Evolutionary conservation across 2,329 filamentous ascomycete species (phyloP).

Genomic region (Ophiostoma novo-ulmi): DNA sequence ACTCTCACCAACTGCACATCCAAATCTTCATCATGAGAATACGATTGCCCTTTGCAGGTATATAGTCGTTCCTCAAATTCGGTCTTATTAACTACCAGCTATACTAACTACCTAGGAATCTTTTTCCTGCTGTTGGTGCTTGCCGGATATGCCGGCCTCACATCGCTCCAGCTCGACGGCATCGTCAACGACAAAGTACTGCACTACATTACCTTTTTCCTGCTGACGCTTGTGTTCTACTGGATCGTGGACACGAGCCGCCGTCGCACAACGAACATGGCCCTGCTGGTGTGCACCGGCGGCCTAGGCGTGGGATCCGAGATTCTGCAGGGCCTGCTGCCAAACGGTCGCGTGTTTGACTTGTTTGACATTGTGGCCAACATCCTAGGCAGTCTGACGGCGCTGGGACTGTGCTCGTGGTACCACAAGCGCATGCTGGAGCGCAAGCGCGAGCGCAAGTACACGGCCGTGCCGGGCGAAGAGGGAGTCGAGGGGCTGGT

Average conservation of each 20-base stretch:
- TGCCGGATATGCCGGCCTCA: constrained; percentile 75
- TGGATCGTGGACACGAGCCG: constrained; percentile 93
- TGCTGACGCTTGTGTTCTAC: constrained; percentile 84
- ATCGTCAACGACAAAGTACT: constrained; percentile 83
- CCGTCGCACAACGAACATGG: constrained; percentile 77
- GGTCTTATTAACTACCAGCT: neutral
- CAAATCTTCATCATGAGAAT: constrained; percentile 61
- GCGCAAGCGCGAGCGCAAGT: constrained; percentile 69
- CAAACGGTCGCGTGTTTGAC: constrained; percentile 67
- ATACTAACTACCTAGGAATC: constrained; percentile 46
- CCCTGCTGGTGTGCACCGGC: constrained; percentile 72
- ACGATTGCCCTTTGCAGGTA: constrained; percentile 81
- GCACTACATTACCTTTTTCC: constrained; percentile 83
- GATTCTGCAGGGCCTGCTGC: constrained; percentile 68
- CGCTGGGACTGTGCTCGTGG: constrained; percentile 71
- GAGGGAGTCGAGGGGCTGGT: constrained; percentile 59
- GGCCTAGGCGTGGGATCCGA: constrained; percentile 68
- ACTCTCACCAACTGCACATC: neutral
- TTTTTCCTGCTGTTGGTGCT: constrained; percentile 67
- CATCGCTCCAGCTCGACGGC: constrained; percentile 51
- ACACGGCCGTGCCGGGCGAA: constrained; percentile 62
- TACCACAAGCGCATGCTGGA: constrained; percentile 97
- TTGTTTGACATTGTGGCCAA: constrained; percentile 85
- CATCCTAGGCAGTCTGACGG: constrained; percentile 68
- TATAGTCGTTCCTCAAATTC: neutral